Evolutionary conservation across 2,329 filamentous ascomycete species (phyloP).

Genomic region (Coniochaeta sp.): DNA sequence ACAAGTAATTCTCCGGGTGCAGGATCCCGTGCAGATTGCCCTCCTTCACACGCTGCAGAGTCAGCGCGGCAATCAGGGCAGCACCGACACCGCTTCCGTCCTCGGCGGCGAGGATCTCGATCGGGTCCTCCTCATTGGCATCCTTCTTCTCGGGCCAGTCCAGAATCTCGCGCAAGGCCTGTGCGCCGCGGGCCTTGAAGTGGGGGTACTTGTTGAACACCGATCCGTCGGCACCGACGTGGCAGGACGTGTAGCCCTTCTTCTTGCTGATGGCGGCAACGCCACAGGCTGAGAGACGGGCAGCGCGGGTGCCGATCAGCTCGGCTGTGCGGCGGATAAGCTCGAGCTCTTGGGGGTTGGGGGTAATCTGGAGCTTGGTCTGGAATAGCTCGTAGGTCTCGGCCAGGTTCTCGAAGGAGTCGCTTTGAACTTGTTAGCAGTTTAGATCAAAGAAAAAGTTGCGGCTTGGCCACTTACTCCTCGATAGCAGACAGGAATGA

Average conservation of each 20-base stretch:
- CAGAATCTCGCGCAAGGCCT: conserved; percentile 87
- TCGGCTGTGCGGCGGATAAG: conserved; percentile 84
- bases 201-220: conserved; percentile 99
- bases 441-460: neutral
- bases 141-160: conserved; percentile 75
- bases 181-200: conserved; percentile 88
- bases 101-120: conserved; percentile 83
- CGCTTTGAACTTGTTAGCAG: conserved; percentile 38
- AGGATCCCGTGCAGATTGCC: conserved; percentile 58
- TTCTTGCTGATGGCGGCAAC: conserved; percentile 96
- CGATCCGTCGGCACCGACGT: conserved; percentile 93
- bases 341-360: conserved; percentile 74
- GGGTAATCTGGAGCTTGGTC: conserved; percentile 62
- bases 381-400: conserved; percentile 81
- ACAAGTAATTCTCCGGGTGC: conserved; percentile 55
- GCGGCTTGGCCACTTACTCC: conserved; percentile 49
- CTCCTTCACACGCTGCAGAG: conserved; percentile 54
- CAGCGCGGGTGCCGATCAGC: conserved; percentile 89
- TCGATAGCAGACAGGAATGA: conserved; percentile 92
- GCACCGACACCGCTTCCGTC: conserved; percentile 97
- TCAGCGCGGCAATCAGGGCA: conserved; percentile 77
- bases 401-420: conserved; percentile 90
- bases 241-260: conserved; percentile 80
- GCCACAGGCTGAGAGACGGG: conserved; percentile 87
- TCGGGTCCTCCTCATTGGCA: conserved; percentile 70